Evolutionary conservation across 352 stramenopile genomes (phyloP), one percentile per base, ranked within the genome.

Genomic region (Bremia lactucae): DNA sequence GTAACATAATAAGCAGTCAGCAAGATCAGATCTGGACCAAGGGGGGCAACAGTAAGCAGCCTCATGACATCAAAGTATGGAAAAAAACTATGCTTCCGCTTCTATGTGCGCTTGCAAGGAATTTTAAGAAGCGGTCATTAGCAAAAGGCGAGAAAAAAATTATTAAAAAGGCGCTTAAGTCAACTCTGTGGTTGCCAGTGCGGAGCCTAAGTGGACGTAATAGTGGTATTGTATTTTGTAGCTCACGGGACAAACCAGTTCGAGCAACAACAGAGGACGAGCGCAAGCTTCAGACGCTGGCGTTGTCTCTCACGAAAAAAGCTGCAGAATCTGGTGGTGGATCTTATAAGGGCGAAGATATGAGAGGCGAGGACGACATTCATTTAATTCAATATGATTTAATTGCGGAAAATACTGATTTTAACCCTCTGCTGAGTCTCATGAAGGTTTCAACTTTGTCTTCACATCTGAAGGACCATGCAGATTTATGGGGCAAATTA

Each of bases 151-250:
- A 85, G 14, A 25, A 45, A 0, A 73, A 72, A 13, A 40, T 42
- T 21, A 52, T 83, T 6, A 72, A 71, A 23, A 81, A 71, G 28
- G 53, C 47, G 0, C 42, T 80, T 6, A 80, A 75, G 39, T 21
- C 42, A 0, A 54, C 38, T 4, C 22, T 40, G 13, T 80, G 68
- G 68, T 26, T 80, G 7, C 62, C 62, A 34, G 59, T 54, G 6
- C 58, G 44, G 25, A 43, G 41, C 18, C 13, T 67, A 14, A 28
- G 35, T 31, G 42, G 16, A 13, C 20, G 1, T 31, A 31, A 18
- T 28, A 46, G 23, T 47, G 49, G 20, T 13, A 15, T 50, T 10
- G 19, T 39, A 19, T 53, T 57, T 35, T 72, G 62, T 24, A 49
- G 49, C 14, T 46, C 41, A 11, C 59, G 62, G 11, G 65, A 77